Evolutionary conservation across 139 green algal genomes (phyloP).

Genomic region (Mychonastes homosphaera): DNA sequence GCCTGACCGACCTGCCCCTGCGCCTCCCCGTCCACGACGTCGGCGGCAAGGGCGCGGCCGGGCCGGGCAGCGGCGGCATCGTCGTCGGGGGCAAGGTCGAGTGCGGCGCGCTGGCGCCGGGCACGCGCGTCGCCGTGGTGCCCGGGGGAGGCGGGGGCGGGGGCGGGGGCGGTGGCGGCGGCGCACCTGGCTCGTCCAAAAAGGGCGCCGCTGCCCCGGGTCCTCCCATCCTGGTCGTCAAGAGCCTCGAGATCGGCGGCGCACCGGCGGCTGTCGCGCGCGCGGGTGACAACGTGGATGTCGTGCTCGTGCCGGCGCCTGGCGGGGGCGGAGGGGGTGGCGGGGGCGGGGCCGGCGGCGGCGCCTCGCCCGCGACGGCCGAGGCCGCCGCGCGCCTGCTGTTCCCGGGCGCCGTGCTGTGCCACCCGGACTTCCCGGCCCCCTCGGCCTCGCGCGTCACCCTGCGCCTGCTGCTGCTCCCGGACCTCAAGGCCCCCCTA

Average conservation of each 20-base stretch:
- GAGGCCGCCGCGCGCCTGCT: too few relatives aligned
- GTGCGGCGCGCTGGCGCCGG: constrained; percentile 43
- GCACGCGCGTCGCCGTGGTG: constrained; percentile 57
- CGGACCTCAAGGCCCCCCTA: constrained; percentile 63
- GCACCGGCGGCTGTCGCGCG: constrained; percentile 22
- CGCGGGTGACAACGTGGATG: constrained; percentile 69
- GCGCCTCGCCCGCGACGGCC: too few relatives aligned
- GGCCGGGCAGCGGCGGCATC: constrained; percentile 11
- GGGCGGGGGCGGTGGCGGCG: constrained; percentile 36
- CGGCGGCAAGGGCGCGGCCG: constrained; percentile 29
- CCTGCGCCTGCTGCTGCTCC: constrained; percentile 66
- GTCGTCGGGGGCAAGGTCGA: constrained; percentile 77
- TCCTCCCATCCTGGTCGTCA: too few relatives aligned
- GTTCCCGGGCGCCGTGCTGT: constrained; percentile 47
- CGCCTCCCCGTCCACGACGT: constrained; percentile 64
- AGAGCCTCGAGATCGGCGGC: constrained; percentile 29
- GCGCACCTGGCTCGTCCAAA: too few relatives aligned
- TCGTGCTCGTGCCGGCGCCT: too few relatives aligned
- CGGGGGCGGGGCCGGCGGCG: too few relatives aligned
- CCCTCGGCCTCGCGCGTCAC: constrained; percentile 46
- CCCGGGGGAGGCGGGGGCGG: constrained; percentile 35
- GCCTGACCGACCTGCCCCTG: constrained; percentile 38
- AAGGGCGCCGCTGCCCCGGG: too few relatives aligned
- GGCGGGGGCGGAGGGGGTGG: too few relatives aligned
- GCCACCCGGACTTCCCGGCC: constrained; percentile 62